phyloP scores from a whole-genome alignment of 78 protist species.

The Salpingoeca rosetta region DNA sequence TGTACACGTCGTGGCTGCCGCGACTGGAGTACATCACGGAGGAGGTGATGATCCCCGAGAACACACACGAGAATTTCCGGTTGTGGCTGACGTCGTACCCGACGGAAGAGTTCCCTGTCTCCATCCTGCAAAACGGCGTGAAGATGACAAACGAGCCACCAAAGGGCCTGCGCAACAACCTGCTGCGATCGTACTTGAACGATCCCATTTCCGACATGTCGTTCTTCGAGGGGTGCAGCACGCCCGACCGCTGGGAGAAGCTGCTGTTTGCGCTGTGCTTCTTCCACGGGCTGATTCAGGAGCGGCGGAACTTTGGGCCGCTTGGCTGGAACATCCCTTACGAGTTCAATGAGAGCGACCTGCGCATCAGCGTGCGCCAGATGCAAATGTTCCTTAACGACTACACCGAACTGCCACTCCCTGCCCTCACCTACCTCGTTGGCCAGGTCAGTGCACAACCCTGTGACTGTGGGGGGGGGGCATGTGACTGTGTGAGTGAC shows the following conservation, averaged over 20 bases:
- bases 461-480: too few relatives aligned
- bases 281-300: slow-evolving; percentile 82
- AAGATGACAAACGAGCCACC: slow-evolving; percentile 83
- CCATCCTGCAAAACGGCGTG: slow-evolving; percentile 70
- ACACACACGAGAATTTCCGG: slow-evolving; percentile 43
- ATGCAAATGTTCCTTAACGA: slow-evolving; percentile 36
- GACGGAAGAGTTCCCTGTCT: slow-evolving; percentile 55
- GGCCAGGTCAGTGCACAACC: too few relatives aligned
- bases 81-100: slow-evolving; percentile 54
- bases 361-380: slow-evolving; percentile 39
- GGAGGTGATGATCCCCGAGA: not conserved
- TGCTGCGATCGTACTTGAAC: slow-evolving; percentile 39
- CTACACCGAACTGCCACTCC: slow-evolving; percentile 26
- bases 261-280: slow-evolving; percentile 26
- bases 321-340: slow-evolving; percentile 81
- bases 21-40: slow-evolving; percentile 46
- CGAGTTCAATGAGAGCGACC: slow-evolving; percentile 70
- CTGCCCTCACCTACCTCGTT: slow-evolving; percentile 32
- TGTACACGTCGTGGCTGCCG: slow-evolving; percentile 56
- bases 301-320: slow-evolving; percentile 76
- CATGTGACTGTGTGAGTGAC: too few relatives aligned
- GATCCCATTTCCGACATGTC: not conserved
- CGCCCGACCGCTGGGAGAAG: not conserved
- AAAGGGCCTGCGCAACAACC: slow-evolving; percentile 61
- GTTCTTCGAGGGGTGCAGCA: not conserved